Evolutionary conservation across 1,139 yeast genomes (phyloP), one percentile per base, ranked within the genome.

Genomic region (Saccharomyces hybrid): DNA sequence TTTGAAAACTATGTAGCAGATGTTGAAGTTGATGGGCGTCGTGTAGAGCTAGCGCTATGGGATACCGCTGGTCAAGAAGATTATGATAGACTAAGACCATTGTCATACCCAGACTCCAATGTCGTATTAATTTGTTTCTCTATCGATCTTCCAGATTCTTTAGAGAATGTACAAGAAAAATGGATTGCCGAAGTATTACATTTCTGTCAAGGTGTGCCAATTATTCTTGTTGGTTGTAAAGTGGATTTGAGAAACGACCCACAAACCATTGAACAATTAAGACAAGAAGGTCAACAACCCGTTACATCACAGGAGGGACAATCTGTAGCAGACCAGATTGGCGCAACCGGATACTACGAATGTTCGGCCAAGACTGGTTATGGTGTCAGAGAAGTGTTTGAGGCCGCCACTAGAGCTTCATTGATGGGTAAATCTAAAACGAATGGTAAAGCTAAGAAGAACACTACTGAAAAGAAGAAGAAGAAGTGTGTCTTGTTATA

Each of bases 1-100:
- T 90, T 90, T 69, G 97, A 90, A 73, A 89, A 89, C 78, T 89
- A 90, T 73, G 96, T 88, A 64, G 93, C 96, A 50, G 95, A 88
- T 70, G 96, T 90, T 56, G 95, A 87, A 71, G 95, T 90, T 59
- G 91, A 90, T 68, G 97, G 97, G 55, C 86, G 95, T 78, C 88
- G 88, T 73, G 96, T 89, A 57, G 96, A 88, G 72, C 80, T 90
- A 75, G 96, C 97, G 26, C 79, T 90, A 62, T 90, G 97, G 97
- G 97, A 90, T 88, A 90, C 97, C 65, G 97, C 97, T 55, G 97
- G 97, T 60, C 97, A 90, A 80, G 97, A 90, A 78, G 97, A 90
- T 76, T 90, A 89, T 74, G 96, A 89, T 74, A 86, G 97, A 76
- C 80, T 90, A 70, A 86, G 97, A 77, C 97, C 97, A 32, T 79